Base-by-base conservation (phyloP, 1,139 yeast genomes). In the Spathaspora sp. region DNA sequence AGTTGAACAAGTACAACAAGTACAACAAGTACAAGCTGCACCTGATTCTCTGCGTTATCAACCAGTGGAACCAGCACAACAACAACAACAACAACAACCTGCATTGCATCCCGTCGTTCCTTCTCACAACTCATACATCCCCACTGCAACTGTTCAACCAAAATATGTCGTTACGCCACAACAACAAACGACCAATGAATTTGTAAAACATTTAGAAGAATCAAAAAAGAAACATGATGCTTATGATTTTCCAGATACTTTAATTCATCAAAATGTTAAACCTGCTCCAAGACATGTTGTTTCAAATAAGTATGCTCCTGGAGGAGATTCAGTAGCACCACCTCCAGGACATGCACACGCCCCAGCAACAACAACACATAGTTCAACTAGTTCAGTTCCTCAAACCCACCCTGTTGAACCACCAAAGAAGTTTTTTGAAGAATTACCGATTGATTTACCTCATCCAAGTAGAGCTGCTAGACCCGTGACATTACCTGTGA, bases 211-310 rank as follows among this genome's bases (percentile, higher is more conserved):
- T 45, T 59, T 80, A 13, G 74, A 71, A 40, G 64, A 64, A 20
- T 72, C 72, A 20, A 82, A 83, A 60, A 76, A 77, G 56, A 83
- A 81, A 56, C 78, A 84, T 15, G 89, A 84, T 65, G 89, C 89
- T 1, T 89, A 87, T 58, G 96, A 89, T 60, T 82, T 89, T 55
- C 96, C 96, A 1, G 68, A 77, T 36, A 83, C 76, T 45, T 64
- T 88, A 43, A 68, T 87, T 24, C 70, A 76, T 1, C 72, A 70
- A 33, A 62, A 58, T 25, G 53, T 64, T 3, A 68, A 59, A 46
- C 75, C 76, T 2, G 74, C 74, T 3, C 57, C 69, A 3, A 60
- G 76, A 47, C 51, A 60, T 17, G 26, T 48, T n/a, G 20, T 51
- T 15, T 43, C 48, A 8, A 56, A 49, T 33, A 65, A 61, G 50